Evolutionary conservation across 768 basidiomycete genomes (phyloP).

Genomic region (Podaxis sp.): DNA sequence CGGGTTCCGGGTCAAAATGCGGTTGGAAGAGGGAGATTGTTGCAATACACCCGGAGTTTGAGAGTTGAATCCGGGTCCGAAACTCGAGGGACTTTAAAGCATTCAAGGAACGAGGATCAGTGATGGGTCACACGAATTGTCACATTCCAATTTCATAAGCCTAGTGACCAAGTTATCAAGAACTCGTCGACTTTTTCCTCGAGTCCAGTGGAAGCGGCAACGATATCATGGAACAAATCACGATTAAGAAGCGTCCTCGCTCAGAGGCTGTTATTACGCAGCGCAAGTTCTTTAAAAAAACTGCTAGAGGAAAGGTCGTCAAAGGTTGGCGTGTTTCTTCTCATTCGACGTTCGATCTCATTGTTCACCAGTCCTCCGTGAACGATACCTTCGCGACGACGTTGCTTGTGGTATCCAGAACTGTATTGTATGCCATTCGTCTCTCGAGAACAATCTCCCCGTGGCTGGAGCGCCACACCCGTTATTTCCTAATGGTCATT

Average conservation of each 20-base stretch:
- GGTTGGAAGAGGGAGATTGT: not conserved
- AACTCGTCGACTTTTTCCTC: not conserved
- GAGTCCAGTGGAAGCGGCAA: not conserved
- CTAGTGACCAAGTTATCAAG: not conserved
- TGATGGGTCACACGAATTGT: not conserved
- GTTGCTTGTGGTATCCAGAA: slow-evolving; percentile 79
- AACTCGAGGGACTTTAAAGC: not conserved
- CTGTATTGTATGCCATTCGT: slow-evolving; percentile 60
- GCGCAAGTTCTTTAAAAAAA: slow-evolving; percentile 96
- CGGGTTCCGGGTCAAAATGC: too few relatives aligned
- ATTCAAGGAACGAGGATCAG: not conserved
- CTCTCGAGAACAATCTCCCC: slow-evolving; percentile 50
- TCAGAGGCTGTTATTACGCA: slow-evolving; percentile 76
- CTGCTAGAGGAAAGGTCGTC: slow-evolving; percentile 88
- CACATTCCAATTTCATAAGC: not conserved
- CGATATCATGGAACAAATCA: slow-evolving; percentile 53
- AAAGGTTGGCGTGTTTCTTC: slow-evolving; percentile 58
- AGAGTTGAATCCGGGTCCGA: too few relatives aligned
- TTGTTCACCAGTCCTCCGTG: slow-evolving; percentile 67
- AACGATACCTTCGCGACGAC: slow-evolving; percentile 91
- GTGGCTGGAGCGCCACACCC: slow-evolving; percentile 58
- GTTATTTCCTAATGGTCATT: slow-evolving; percentile 66
- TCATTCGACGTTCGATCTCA: not conserved
- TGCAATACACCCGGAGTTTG: not conserved
- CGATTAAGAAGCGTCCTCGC: slow-evolving; percentile 67